Conservation (phyloP, 805 yeast genomes). For the Blastobotrys parvus region DNA sequence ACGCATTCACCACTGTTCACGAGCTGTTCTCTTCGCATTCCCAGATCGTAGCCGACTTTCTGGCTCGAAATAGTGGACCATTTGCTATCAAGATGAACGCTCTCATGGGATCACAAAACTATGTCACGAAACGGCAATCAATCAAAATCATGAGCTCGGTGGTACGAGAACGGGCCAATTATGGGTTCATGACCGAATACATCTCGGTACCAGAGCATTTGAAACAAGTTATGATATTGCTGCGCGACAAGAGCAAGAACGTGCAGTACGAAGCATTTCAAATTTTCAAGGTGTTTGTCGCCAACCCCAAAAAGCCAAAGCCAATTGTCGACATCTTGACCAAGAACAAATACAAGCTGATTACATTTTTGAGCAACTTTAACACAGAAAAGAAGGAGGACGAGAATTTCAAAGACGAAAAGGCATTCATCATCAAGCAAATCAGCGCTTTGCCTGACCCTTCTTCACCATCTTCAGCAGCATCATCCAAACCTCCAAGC, state of each 20-base stretch:
- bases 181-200: constrained; percentile 62
- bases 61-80: constrained; percentile 43
- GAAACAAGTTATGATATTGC: constrained; percentile 74
- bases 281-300: constrained; percentile 90
- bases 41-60: constrained; percentile 60
- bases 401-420: constrained; percentile 63
- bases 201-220: constrained; percentile 75
- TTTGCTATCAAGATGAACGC: constrained; percentile 60
- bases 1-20: constrained; percentile 68
- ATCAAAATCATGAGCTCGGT: constrained; percentile 63
- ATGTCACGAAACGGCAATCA: constrained; percentile 89
- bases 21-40: constrained; percentile 66
- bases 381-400: constrained; percentile 56
- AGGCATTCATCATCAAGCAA: constrained; percentile 67
- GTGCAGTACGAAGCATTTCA: constrained; percentile 87
- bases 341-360: constrained; percentile 72
- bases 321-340: constrained; percentile 71
- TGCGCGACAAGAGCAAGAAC: constrained; percentile 84
- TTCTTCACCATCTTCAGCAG: constrained; percentile 6
- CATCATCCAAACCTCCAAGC: constrained; percentile 7
- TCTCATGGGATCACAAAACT: constrained; percentile 67
- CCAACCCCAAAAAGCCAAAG: constrained; percentile 84
- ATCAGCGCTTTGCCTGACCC: constrained; percentile 38
- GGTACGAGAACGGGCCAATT: constrained; percentile 63
- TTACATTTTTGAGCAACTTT: constrained; percentile 60